A percentile compares a stretch with the other conserved stretches of the same genome.
These are phyloP conservation scores for Martiniozyma abietophila DNA, from an alignment of 805 yeast genomes.

Conservation along the genomic window DNA sequence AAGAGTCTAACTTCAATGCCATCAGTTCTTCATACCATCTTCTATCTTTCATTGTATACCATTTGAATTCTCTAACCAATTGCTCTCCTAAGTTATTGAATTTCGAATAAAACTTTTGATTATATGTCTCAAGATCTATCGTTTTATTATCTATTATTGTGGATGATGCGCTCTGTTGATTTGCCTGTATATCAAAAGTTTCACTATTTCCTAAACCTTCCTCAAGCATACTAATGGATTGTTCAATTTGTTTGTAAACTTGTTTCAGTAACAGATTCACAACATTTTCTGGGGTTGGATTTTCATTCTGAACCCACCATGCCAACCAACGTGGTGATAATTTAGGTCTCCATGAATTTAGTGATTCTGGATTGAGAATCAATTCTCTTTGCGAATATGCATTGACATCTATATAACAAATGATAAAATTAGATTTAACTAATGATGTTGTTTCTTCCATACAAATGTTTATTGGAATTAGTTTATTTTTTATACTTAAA, in stretches of 20 bases:
- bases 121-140: conserved; percentile 21
- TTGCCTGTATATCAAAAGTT: background rate
- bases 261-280: conserved; percentile 38
- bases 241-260: conserved; percentile 36
- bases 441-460: conserved; percentile 52
- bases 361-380: too few relatives aligned
- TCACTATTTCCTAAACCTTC: background rate
- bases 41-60: conserved; percentile 21
- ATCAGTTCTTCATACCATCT: conserved; percentile 16
- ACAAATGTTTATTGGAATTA: conserved; percentile 28
- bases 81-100: conserved; percentile 17
- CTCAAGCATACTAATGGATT: conserved; percentile 10
- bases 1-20: too few relatives aligned
- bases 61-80: conserved; percentile 23
- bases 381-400: conserved; percentile 18
- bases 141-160: conserved; percentile 4
- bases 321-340: conserved; percentile 20
- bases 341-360: background rate
- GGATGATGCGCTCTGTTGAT: background rate
- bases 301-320: conserved; percentile 26
- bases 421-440: conserved; percentile 41
- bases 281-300: conserved; percentile 26
- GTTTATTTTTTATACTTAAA: background rate
- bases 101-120: conserved; percentile 20
- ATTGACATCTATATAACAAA: conserved; percentile 28